Base-by-base conservation (phyloP, 1,139 yeast species). In the Geotrichum aggregatum region DNA sequence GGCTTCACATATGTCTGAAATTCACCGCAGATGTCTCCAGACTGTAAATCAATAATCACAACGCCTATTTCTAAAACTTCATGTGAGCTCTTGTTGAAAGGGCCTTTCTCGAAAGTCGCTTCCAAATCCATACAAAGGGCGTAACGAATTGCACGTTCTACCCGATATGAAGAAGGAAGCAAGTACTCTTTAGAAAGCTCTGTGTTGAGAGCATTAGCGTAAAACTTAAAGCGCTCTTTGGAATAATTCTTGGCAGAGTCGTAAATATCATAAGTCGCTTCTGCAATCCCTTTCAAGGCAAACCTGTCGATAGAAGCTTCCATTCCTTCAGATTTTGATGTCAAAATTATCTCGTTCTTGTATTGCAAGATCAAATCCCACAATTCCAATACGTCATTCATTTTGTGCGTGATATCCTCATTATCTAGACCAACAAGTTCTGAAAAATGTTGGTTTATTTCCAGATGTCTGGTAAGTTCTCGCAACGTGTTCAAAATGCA, bases 1-100 rank as follows among this genome's bases (percentile, higher is more conserved):
- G 57, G 54, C 22, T 41, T 18, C 18, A 58, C 59, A 52, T 18
- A 39, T 10, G 55, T 42, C 39, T 52, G 43, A 46, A 53, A 45
- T 40, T 48, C 47, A 47, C 44, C 41, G 21, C 56, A 38, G 3
- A 59, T 51, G 14, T 48, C 36, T 13, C 53, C 53, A 7, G 47
- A 38, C 2, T 46, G 46, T 14, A 60, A 10, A 36, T 61, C 64
- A 14, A 58, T 47, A 42, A 61, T 43, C 10, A 59, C 50, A 28
- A 55, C 44, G 1, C 60, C 62, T 28, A 61, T 52, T 48, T 61
- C 65, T 33, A 61, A 60, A 16, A 61, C 59, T 42, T 61, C 65
- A 44, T 61, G 63, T 8, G 56, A 41, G 18, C 44, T 52, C 3
- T 22, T 13, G 13, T 11, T 13, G 21, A 58, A 57, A 2, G 54